These are phyloP conservation scores for Prunus mira DNA, from an alignment of 306 rosid species.

Conservation along the genomic window DNA sequence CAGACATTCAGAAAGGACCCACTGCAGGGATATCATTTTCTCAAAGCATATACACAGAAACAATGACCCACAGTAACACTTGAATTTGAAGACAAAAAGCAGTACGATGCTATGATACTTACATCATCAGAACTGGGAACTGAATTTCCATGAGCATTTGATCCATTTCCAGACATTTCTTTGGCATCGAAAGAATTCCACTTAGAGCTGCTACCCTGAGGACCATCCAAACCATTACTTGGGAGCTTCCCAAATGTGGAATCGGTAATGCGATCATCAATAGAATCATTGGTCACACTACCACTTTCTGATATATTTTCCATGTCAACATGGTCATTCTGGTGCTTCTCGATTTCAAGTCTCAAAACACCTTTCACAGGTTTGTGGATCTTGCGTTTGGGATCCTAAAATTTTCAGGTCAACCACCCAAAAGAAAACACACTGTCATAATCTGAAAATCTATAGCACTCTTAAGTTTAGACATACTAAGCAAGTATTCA, in stretches of 20 bases:
- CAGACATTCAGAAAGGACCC: background rate
- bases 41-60: background rate
- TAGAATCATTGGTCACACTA: constrained; percentile 73
- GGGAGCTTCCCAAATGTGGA: constrained; percentile 62
- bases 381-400: constrained; percentile 88
- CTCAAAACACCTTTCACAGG: constrained; percentile 92
- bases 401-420: constrained; percentile 59
- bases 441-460: background rate
- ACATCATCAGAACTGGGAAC: constrained; percentile 68
- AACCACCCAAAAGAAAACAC: constrained; percentile 18
- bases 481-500: background rate
- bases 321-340: constrained; percentile 67
- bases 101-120: constrained; percentile 30
- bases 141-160: constrained; percentile 52
- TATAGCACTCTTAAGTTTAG: background rate
- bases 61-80: background rate
- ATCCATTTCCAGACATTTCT: constrained; percentile 66
- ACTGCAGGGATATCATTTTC: background rate
- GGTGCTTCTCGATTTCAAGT: constrained; percentile 94
- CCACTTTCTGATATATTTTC: constrained; percentile 91
- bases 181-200: constrained; percentile 55
- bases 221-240: constrained; percentile 72
- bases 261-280: constrained; percentile 67
- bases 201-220: constrained; percentile 68
- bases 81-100: background rate